These are phyloP conservation scores for Globisporangium irregulare DNA, from an alignment of 352 stramenopile genomes.

Conservation along the genomic window DNA sequence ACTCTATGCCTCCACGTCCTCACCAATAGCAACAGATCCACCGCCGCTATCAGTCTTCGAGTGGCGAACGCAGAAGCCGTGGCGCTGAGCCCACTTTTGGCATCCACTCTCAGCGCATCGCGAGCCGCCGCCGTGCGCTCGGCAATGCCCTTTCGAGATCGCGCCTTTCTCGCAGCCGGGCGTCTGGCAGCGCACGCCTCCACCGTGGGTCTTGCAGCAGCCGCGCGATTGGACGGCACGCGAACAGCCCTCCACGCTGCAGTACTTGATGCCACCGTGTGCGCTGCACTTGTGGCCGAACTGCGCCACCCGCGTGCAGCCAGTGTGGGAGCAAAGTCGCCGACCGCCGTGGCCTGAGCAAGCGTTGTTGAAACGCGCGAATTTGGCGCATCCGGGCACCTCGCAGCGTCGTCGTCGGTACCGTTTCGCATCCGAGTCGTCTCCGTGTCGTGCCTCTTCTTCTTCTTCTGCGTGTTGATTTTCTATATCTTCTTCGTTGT, in stretches of 20 bases:
- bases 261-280: conserved; percentile 78
- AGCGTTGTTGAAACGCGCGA: conserved; percentile 76
- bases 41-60: conserved; percentile 36
- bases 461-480: neutral
- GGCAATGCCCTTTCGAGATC: conserved; percentile 85
- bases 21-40: neutral
- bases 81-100: conserved; percentile 72
- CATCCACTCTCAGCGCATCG: conserved; percentile 68
- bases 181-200: conserved; percentile 78
- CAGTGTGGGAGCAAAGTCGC: conserved; percentile 67
- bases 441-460: neutral
- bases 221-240: conserved; percentile 80
- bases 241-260: conserved; percentile 60
- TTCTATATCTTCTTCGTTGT: conserved; percentile 4
- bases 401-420: conserved; percentile 68
- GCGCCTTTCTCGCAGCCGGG: conserved; percentile 78
- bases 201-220: conserved; percentile 85
- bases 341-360: conserved; percentile 69
- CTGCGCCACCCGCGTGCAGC: conserved; percentile 66
- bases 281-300: conserved; percentile 82
- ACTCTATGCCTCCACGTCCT: neutral
- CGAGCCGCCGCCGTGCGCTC: conserved; percentile 74
- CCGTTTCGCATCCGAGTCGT: conserved; percentile 32
- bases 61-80: conserved; percentile 72
- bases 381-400: conserved; percentile 66